These are phyloP conservation scores for Agrocybe pediades DNA, from an alignment of 768 basidiomycete genomes.

Conservation along the genomic window DNA sequence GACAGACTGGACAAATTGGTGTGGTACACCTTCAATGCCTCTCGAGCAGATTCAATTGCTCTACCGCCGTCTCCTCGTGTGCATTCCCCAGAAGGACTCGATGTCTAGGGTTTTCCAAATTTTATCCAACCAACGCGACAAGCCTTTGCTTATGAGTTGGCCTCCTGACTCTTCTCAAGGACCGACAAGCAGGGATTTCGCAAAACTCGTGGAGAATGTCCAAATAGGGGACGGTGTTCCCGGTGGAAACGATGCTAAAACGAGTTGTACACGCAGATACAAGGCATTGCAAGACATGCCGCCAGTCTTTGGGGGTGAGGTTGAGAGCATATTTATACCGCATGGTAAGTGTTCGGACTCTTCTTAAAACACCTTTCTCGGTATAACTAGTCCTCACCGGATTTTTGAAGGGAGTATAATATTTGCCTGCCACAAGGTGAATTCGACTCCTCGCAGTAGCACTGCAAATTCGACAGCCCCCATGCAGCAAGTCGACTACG, in stretches of 20 bases:
- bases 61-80: slow-evolving; percentile 57
- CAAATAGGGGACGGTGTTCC: slow-evolving; percentile 54
- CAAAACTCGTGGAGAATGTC: slow-evolving; percentile 68
- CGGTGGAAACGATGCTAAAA: slow-evolving; percentile 72
- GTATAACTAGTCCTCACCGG: slow-evolving; percentile 31
- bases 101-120: slow-evolving; percentile 80
- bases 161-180: slow-evolving; percentile 63
- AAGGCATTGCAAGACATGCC: slow-evolving; percentile 70
- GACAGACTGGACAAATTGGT: slow-evolving; percentile 87
- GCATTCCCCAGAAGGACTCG: slow-evolving; percentile 49
- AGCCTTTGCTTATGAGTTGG: slow-evolving; percentile 71
- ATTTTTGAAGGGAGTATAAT: slow-evolving; percentile 59
- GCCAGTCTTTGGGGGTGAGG: slow-evolving; percentile 57
- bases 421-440: slow-evolving; percentile 74
- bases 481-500: slow-evolving; percentile 51
- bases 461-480: slow-evolving; percentile 35
- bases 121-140: slow-evolving; percentile 59
- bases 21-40: slow-evolving; percentile 71
- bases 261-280: slow-evolving; percentile 84
- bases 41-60: slow-evolving; percentile 59
- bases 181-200: slow-evolving; percentile 47
- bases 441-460: slow-evolving; percentile 42
- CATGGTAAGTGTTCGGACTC: slow-evolving; percentile 60
- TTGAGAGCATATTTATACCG: slow-evolving; percentile 89
- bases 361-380: slow-evolving; percentile 23